These are phyloP conservation scores for Populus trichocarpa DNA, from an alignment of 441 rosid genomes.

Conservation along the genomic window DNA sequence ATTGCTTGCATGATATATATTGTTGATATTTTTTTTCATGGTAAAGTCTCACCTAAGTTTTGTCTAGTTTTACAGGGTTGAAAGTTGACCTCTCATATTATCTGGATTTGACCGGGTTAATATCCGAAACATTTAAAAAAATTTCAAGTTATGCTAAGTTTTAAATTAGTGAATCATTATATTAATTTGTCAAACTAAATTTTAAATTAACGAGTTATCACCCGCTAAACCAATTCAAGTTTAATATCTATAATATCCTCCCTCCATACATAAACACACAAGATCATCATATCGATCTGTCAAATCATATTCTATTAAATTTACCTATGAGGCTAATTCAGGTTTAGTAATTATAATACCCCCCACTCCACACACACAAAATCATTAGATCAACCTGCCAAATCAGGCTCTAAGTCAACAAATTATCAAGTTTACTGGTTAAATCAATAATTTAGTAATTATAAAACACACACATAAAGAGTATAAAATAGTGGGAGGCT, in stretches of 20 bases:
- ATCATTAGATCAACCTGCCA: background rate
- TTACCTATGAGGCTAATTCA: no score
- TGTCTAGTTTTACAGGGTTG: background rate
- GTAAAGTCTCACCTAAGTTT: background rate
- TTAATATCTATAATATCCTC: no score
- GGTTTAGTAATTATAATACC: no score
- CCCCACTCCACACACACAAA: background rate
- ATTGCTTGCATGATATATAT: background rate
- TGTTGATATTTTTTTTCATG: background rate
- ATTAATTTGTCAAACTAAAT: background rate
- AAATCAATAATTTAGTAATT: background rate
- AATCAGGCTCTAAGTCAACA: background rate
- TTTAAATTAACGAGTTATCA: no score
- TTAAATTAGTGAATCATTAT: no score
- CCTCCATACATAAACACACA: no score
- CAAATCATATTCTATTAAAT: no score
- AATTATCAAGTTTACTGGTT: background rate
- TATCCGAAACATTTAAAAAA: background rate
- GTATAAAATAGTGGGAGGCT: background rate
- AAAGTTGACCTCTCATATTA: background rate
- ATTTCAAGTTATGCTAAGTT: background rate
- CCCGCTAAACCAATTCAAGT: no score
- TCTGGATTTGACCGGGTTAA: no score
- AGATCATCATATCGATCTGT: no score
- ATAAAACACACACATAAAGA: background rate